These are phyloP conservation scores for Xylariomycetidae sp. DNA, from an alignment of 2,329 filamentous ascomycete species.

Conservation along the genomic window DNA sequence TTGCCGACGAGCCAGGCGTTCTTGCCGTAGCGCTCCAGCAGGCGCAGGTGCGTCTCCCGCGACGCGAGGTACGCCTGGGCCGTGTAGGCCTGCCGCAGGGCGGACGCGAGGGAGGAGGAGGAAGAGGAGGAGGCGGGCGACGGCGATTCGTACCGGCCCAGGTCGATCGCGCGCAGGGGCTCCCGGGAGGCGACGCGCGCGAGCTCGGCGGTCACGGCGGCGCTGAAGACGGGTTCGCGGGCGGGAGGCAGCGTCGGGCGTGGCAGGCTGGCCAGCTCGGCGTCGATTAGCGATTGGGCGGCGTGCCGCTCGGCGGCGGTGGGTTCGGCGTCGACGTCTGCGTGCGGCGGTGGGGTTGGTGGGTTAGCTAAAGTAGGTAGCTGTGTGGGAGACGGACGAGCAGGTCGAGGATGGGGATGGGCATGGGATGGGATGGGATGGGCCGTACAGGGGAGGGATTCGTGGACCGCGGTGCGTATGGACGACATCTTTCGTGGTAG, in stretches of 20 bases:
- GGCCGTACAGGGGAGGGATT: constrained; percentile 70
- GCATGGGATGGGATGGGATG: constrained; percentile 1
- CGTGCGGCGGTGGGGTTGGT: constrained; percentile 12
- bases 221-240: constrained; percentile 52
- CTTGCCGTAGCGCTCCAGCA: constrained; percentile 78
- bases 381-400: constrained; percentile 9
- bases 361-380: background rate
- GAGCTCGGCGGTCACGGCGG: constrained; percentile 62
- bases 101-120: constrained; percentile 32
- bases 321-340: constrained; percentile 77
- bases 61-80: constrained; percentile 44
- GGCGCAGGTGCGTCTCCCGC: constrained; percentile 52
- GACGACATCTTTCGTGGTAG: no score
- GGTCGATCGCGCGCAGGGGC: constrained; percentile 59
- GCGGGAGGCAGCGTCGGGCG: constrained; percentile 46
- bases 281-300: constrained; percentile 63
- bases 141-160: constrained; percentile 75
- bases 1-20: constrained; percentile 91
- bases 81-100: constrained; percentile 50
- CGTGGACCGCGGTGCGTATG: constrained; percentile 62
- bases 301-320: constrained; percentile 55
- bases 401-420: background rate
- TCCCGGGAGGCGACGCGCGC: constrained; percentile 52
- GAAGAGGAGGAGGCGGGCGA: constrained; percentile 43
- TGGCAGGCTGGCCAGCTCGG: constrained; percentile 52